phyloP scores from a whole-genome alignment of 495 filamentous ascomycete species.

The Acidomyces sp. region DNA sequence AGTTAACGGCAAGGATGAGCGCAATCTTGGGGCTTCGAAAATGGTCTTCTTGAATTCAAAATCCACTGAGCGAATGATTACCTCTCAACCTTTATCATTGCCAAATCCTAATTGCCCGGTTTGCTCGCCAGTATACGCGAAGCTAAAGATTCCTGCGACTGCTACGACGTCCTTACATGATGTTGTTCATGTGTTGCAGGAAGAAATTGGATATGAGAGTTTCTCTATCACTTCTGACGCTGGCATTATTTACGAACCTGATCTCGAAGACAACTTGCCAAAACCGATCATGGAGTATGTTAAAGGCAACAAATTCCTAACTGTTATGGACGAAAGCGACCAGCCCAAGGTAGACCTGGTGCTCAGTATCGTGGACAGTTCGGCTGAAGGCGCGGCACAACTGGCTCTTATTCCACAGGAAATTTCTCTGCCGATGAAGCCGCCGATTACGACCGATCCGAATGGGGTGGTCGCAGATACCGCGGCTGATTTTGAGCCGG shows the following conservation, averaged over 20 bases:
- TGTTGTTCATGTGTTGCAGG: slow-evolving; percentile 60
- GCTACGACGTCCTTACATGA: slow-evolving; percentile 62
- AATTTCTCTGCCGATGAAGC: slow-evolving; percentile 13
- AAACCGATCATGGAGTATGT: slow-evolving; percentile 73
- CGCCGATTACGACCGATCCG: background rate
- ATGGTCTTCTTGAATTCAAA: slow-evolving; percentile 65
- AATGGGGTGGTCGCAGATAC: slow-evolving; percentile 1
- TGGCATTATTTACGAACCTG: slow-evolving; percentile 73
- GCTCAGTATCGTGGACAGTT: slow-evolving; percentile 25
- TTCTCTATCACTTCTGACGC: slow-evolving; percentile 59
- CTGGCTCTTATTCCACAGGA: slow-evolving; percentile 1
- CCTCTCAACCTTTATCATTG: slow-evolving; percentile 54
- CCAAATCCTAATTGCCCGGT: slow-evolving; percentile 73
- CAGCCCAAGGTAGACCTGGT: slow-evolving; percentile 75
- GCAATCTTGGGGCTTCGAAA: slow-evolving; percentile 17
- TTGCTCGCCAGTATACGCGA: slow-evolving; percentile 59
- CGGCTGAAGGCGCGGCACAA: background rate
- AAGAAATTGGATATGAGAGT: slow-evolving; percentile 70
- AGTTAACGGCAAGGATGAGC: slow-evolving; percentile 4
- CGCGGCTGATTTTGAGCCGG: background rate
- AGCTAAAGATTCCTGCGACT: slow-evolving; percentile 53
- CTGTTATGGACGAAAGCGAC: slow-evolving; percentile 72
- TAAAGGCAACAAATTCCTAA: slow-evolving; percentile 62
- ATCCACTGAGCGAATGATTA: slow-evolving; percentile 56
- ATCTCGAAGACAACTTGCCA: slow-evolving; percentile 70